These are phyloP conservation scores for Nicotiana obtusifolia DNA, from an alignment of 257 asterid genomes.

Conservation along the genomic window DNA sequence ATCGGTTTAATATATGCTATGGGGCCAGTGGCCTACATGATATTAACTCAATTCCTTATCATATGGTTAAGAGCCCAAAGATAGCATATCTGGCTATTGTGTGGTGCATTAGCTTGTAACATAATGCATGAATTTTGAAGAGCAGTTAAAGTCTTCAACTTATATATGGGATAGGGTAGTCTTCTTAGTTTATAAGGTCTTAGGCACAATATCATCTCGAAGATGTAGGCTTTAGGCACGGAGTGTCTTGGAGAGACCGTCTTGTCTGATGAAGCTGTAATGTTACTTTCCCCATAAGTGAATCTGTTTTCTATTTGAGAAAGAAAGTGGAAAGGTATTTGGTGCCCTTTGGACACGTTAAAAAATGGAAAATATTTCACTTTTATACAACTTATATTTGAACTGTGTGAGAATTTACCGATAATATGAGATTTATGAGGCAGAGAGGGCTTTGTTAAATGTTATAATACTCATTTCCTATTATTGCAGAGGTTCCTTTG, in stretches of 20 bases:
- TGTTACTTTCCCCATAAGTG: not conserved
- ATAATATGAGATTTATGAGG: not conserved
- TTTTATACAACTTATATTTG: not conserved
- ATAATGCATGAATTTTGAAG: no score
- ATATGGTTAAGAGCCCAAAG: not conserved
- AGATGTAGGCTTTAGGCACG: not conserved
- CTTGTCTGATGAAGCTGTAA: not conserved
- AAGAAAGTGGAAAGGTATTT: not conserved
- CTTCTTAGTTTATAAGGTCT: no score
- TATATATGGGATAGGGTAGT: no score
- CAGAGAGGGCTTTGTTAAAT: not conserved
- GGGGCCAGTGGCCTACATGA: not conserved
- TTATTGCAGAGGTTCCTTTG: constrained; percentile 56
- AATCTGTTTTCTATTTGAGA: not conserved
- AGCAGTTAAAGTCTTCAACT: no score
- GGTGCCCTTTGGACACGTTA: not conserved
- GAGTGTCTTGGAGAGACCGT: not conserved
- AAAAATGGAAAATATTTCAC: not conserved
- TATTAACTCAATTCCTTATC: not conserved
- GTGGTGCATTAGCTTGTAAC: not conserved
- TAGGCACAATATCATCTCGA: no score
- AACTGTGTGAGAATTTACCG: not conserved
- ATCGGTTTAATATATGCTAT: not conserved
- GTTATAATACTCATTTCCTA: constrained; percentile 6
- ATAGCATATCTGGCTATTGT: not conserved